Conservation (phyloP, 305 asterid species). For the Andrographis paniculata region DNA sequence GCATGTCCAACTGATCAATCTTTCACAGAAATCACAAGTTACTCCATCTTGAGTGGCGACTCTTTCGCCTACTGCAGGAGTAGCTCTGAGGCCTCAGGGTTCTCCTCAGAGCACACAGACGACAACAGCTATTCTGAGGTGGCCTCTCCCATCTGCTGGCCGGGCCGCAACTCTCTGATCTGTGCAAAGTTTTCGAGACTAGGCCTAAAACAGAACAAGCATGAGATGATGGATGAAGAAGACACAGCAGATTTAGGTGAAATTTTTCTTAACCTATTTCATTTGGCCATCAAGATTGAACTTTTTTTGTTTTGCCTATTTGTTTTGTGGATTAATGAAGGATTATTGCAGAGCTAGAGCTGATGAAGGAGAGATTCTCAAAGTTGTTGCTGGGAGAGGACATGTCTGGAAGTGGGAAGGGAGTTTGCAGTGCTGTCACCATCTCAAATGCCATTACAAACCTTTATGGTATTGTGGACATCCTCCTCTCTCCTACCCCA, state of each 20-base stretch:
- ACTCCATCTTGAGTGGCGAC: conserved; percentile 35
- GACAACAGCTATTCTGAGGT: conserved; percentile 49
- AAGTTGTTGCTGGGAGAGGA: conserved; percentile 93
- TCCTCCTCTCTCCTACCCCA: neutral
- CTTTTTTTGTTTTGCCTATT: neutral
- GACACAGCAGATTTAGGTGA: conserved; percentile 40
- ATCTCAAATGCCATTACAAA: conserved; percentile 82
- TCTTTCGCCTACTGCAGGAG: conserved; percentile 66
- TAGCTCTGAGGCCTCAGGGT: conserved; percentile 53
- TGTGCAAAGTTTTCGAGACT: conserved; percentile 42
- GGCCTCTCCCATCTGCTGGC: conserved; percentile 60
- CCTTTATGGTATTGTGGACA: conserved; percentile 48
- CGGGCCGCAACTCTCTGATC: conserved; percentile 50
- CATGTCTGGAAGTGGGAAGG: conserved; percentile 90
- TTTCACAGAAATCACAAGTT: conserved; percentile 30
- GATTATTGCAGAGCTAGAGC: conserved; percentile 45
- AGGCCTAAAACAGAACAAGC: conserved; percentile 48
- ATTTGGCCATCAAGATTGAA: too few species aligned
- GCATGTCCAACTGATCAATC: conserved; percentile 46
- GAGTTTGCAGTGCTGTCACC: conserved; percentile 68
- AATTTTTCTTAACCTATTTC: neutral
- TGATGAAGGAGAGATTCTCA: conserved; percentile 88
- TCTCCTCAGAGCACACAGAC: conserved; percentile 53
- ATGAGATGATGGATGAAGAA: conserved; percentile 30
- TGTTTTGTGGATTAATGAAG: neutral